Base-by-base conservation (phyloP, 495 filamentous ascomycete species). In the Pyrenula massariospora region DNA sequence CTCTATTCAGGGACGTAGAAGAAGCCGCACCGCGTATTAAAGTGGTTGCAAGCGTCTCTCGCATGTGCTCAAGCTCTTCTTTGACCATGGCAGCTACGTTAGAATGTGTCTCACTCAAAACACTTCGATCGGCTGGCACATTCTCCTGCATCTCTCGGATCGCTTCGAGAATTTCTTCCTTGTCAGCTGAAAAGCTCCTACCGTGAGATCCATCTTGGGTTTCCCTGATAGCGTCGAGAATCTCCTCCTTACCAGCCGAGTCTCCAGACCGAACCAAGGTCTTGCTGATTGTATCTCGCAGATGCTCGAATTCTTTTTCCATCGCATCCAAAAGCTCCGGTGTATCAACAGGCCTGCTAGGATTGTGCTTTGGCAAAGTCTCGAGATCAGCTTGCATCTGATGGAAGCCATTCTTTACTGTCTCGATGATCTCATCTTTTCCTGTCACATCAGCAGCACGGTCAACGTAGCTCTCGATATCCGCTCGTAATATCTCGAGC, bases 401-500 rank as follows among this genome's bases (percentile, higher is more conserved):
- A 21, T 91, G 84, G 65, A 95, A 81, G 5, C 82, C 85, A 58
- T 76, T 75, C 56, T 84, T 81, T 51, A 95, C 79, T 15, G 82
- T 86, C 11, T 85, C 81, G 62, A 91, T 80, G 54, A 93, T 84
- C 59, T 93, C 86, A 59, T 90, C 83, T 57, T 89, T 89, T 3
- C 78, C 78, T 0, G 84, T 74, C 1, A 80, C 76, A 62, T 86
- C 85, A 24, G 79, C 74, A 19, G 82, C 81, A 22, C 78, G 77
- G 54, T 86, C 83, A 22, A 89, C 85, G 57, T 91, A 92, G n/a
- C 68, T 72, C 68, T 93, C 88, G 55, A 95, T 88, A 52, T 92
- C 84, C 22, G 76, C 75, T n/a, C 87, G 82, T 2, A 96, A 78
- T 53, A 79, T 80, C 60, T 91, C 88, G 42, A 95, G 78, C 2